phyloP scores from a whole-genome alignment of 768 basidiomycete species.

The Serendipita sp. region DNA sequence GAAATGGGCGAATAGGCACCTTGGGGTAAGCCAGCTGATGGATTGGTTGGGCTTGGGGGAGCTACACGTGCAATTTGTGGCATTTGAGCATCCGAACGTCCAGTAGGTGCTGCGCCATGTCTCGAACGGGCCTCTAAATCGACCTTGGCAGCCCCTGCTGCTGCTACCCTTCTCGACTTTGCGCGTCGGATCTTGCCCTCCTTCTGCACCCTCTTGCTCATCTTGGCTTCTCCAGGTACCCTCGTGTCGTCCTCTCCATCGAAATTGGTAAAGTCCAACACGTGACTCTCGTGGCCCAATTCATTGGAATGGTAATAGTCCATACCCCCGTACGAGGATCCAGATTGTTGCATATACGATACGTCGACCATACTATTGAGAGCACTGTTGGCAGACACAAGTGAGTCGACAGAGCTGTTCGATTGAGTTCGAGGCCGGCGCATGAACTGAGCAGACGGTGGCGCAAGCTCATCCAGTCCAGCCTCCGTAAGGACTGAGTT shows the following conservation, averaged over 20 bases:
- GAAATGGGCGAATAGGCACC: background rate
- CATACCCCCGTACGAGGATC: background rate
- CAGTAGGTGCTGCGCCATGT: background rate
- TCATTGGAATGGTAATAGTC: conserved; percentile 7
- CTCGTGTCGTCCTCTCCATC: conserved; percentile 53
- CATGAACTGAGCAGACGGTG: conserved; percentile 21
- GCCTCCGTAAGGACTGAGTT: conserved; percentile 4
- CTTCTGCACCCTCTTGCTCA: conserved; percentile 37
- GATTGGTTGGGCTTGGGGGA: background rate
- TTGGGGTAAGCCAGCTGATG: background rate
- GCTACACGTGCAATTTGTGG: background rate
- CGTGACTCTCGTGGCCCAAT: conserved; percentile 30
- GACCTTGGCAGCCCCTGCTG: conserved; percentile 8
- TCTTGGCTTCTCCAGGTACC: conserved; percentile 36
- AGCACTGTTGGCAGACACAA: conserved; percentile 7
- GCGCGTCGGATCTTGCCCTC: conserved; percentile 45
- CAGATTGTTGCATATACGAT: background rate
- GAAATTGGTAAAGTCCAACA: conserved; percentile 57
- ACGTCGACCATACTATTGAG: conserved; percentile 13
- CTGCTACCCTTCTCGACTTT: conserved; percentile 21
- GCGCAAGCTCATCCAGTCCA: conserved; percentile 18
- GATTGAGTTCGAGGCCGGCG: conserved; percentile 7
- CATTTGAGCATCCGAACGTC: background rate
- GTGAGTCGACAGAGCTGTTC: conserved; percentile 10
- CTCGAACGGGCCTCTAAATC: conserved; percentile 10